A percentile compares a stretch with the other conserved stretches of the same genome.
These are phyloP conservation scores for Fusarium sp. DNA, from an alignment of 2,329 filamentous ascomycete genomes.

Conservation along the genomic window DNA sequence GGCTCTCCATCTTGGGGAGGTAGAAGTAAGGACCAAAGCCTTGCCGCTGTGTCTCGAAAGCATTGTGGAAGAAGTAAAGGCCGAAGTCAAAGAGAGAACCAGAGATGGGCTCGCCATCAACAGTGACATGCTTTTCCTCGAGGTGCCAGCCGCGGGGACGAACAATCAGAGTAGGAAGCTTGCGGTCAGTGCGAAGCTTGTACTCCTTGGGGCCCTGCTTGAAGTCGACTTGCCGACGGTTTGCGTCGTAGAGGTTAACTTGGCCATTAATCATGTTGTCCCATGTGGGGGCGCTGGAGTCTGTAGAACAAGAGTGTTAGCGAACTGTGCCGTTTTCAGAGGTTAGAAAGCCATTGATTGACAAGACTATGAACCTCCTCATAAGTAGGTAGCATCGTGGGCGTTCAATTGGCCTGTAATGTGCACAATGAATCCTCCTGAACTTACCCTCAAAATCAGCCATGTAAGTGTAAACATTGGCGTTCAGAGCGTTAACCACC, in stretches of 20 bases:
- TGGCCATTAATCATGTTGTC: conserved; percentile 99
- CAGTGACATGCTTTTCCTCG: conserved; percentile 97
- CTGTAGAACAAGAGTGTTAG: conserved; percentile 61
- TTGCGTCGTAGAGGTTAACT: conserved; percentile 96
- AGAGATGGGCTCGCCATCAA: conserved; percentile 95
- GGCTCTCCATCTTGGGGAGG: conserved; percentile 97
- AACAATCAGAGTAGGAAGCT: conserved; percentile 89
- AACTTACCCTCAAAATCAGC: conserved; percentile 93
- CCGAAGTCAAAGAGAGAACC: conserved; percentile 96
- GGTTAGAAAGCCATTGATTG: background rate
- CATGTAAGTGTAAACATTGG: conserved; percentile 99
- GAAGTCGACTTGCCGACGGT: conserved; percentile 95
- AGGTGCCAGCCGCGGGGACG: conserved; percentile 98
- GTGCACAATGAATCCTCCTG: conserved; percentile 1
- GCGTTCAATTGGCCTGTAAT: background rate
- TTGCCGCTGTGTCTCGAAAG: conserved; percentile 85
- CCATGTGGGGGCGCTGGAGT: conserved; percentile 97
- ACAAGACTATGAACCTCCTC: conserved; percentile 9
- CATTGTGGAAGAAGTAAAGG: conserved; percentile 99
- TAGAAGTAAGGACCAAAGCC: conserved; percentile 97
- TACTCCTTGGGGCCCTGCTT: conserved; percentile 96
- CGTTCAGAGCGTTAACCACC: conserved; percentile 97
- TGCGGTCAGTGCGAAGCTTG: conserved; percentile 93
- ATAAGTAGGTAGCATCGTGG: background rate
- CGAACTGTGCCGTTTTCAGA: background rate